Evolutionary conservation across 352 stramenopile genomes (phyloP).

Genomic region (Aphanomyces stellatus): DNA sequence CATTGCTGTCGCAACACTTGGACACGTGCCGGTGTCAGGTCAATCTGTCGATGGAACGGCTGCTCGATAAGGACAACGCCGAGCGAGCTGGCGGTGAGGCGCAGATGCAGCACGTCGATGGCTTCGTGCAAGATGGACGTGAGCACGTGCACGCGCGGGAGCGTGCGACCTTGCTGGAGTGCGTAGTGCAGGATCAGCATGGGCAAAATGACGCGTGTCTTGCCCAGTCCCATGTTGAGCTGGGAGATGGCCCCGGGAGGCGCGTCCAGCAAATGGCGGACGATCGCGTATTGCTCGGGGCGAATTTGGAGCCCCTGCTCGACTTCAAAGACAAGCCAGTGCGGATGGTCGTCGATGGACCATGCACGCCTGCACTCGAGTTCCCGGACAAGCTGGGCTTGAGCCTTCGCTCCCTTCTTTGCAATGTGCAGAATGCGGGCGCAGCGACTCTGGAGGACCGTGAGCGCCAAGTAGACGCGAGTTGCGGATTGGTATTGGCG

Average conservation of each 20-base stretch:
- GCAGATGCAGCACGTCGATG: conserved; percentile 49
- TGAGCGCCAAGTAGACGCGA: neutral
- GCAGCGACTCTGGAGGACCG: neutral
- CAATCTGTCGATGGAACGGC: conserved; percentile 56
- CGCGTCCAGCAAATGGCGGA: conserved; percentile 55
- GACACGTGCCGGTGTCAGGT: conserved; percentile 26
- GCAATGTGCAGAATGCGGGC: neutral
- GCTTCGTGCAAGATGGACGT: conserved; percentile 52
- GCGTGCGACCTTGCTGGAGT: conserved; percentile 15
- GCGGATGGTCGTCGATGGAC: conserved; percentile 43
- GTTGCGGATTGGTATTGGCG: neutral
- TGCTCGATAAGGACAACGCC: conserved; percentile 41
- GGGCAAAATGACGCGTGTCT: conserved; percentile 79
- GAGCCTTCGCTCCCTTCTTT: neutral
- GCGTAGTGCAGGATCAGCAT: conserved; percentile 79
- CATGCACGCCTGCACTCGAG: conserved; percentile 39
- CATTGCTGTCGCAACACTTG: conserved; percentile 31
- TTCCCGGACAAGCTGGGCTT: conserved; percentile 43
- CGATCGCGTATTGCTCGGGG: conserved; percentile 68
- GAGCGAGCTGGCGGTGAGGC: conserved; percentile 38
- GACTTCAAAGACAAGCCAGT: conserved; percentile 84
- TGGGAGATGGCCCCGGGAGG: conserved; percentile 54
- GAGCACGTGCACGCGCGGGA: conserved; percentile 60
- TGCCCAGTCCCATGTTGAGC: conserved; percentile 82
- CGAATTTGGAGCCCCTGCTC: conserved; percentile 76